A percentile compares a stretch with the other conserved stretches of the same genome.
Conservation (phyloP, 1,139 yeast species). For the Pichia terricola region DNA sequence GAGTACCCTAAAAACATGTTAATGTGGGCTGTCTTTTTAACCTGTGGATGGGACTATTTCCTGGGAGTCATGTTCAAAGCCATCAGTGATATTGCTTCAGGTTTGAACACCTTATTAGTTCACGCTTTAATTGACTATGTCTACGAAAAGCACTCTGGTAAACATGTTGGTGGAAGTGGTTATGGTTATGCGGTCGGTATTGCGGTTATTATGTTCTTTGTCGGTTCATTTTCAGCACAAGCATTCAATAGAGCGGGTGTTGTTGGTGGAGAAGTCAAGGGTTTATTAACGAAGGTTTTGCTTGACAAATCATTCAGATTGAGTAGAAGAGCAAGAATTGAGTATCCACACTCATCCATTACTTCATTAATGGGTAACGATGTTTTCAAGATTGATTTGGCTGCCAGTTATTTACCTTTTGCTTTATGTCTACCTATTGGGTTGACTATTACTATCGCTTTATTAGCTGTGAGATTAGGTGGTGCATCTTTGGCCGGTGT, state of each 20-base stretch:
- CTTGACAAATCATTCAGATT: slow-evolving; percentile 57
- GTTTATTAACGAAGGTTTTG: slow-evolving; percentile 57
- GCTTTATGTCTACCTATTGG: slow-evolving; percentile 56
- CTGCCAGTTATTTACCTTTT: slow-evolving; percentile 61
- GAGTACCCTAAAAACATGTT: slow-evolving; percentile 35
- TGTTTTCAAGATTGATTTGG: slow-evolving; percentile 70
- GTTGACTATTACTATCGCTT: slow-evolving; percentile 47
- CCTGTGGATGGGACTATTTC: slow-evolving; percentile 45
- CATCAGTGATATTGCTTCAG: slow-evolving; percentile 41
- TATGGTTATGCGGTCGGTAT: slow-evolving; percentile 55
- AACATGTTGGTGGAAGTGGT: slow-evolving; percentile 30
- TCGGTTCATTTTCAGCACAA: slow-evolving; percentile 32
- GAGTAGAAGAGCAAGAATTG: slow-evolving; percentile 48
- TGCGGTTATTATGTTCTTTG: slow-evolving; percentile 34
- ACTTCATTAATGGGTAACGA: slow-evolving; percentile 75
- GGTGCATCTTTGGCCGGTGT: slow-evolving; percentile 44
- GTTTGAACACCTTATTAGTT: slow-evolving; percentile 41
- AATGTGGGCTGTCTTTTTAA: slow-evolving; percentile 39
- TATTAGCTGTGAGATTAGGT: slow-evolving; percentile 63
- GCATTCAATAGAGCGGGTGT: slow-evolving; percentile 51
- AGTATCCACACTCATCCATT: slow-evolving; percentile 56
- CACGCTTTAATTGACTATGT: slow-evolving; percentile 46
- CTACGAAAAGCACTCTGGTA: slow-evolving; percentile 30
- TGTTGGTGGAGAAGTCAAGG: slow-evolving; percentile 61
- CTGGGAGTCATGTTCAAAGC: slow-evolving; percentile 34